These are phyloP conservation scores for Metschnikowia henanensis DNA, from an alignment of 805 yeast genomes.

Conservation along the genomic window DNA sequence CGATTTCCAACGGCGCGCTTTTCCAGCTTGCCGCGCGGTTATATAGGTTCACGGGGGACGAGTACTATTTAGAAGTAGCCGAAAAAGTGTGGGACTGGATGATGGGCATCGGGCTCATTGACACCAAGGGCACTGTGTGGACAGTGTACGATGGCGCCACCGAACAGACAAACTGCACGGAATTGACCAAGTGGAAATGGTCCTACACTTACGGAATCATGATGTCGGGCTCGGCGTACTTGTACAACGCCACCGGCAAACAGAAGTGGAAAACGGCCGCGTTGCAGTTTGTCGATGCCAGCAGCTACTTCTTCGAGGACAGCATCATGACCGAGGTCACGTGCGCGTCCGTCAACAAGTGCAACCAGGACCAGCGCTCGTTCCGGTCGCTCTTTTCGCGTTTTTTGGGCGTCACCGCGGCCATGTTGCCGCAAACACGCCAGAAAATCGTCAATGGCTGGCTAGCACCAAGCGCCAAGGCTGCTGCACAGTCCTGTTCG, in stretches of 20 bases:
- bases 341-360: slow-evolving; percentile 51
- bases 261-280: slow-evolving; percentile 43
- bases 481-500: slow-evolving; percentile 68
- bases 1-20: slow-evolving; percentile 45
- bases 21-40: slow-evolving; percentile 46
- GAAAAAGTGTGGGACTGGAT: slow-evolving; percentile 47
- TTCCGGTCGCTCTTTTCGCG: slow-evolving; percentile 69
- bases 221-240: slow-evolving; percentile 66
- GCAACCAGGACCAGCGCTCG: slow-evolving; percentile 77
- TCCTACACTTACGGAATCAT: slow-evolving; percentile 69
- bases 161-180: slow-evolving; percentile 44
- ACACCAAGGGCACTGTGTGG: slow-evolving; percentile 17
- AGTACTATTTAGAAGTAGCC: slow-evolving; percentile 40
- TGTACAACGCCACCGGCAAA: slow-evolving; percentile 60
- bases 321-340: slow-evolving; percentile 60
- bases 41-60: slow-evolving; percentile 43
- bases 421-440: slow-evolving; percentile 49
- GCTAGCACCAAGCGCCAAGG: slow-evolving; percentile 51
- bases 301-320: slow-evolving; percentile 37
- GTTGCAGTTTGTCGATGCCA: slow-evolving; percentile 35
- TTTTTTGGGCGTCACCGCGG: slow-evolving; percentile 56
- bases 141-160: slow-evolving; percentile 57
- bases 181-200: slow-evolving; percentile 55
- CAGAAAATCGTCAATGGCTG: slow-evolving; percentile 33
- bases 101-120: slow-evolving; percentile 27